Conservation (phyloP, 148 eudicot species). For the Tetragonia tetragonoides region DNA sequence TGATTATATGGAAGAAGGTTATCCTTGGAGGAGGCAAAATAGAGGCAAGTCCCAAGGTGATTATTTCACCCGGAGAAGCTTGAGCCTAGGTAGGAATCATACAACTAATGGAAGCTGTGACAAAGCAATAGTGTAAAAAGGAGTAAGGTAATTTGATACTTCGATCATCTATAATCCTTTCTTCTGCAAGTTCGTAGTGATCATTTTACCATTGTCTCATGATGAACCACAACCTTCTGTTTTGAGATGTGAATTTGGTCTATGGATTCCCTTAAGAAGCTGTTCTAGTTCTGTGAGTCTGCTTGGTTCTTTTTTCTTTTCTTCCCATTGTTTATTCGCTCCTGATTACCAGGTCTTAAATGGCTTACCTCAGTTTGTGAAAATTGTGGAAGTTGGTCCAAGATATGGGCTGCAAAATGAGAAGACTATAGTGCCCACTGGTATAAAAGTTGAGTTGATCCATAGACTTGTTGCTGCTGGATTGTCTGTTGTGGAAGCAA, state of each 20-base stretch:
- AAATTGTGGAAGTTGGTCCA: conserved; percentile 98
- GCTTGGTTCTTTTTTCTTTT: background rate
- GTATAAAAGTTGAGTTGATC: conserved; percentile 74
- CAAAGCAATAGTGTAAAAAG: conserved; percentile 34
- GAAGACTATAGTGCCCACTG: conserved; percentile 72
- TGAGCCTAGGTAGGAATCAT: conserved; percentile 50
- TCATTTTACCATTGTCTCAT: background rate
- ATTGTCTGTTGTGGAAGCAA: conserved; percentile 91
- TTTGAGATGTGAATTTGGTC: conserved; percentile 3
- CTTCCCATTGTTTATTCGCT: background rate
- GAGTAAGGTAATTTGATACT: conserved; percentile 46
- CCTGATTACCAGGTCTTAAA: conserved; percentile 46
- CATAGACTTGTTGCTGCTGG: conserved; percentile 79
- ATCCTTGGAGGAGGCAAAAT: conserved; percentile 41
- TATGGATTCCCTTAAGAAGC: background rate
- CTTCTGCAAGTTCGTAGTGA: background rate
- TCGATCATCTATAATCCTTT: background rate
- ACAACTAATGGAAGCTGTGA: conserved; percentile 40
- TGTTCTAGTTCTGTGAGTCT: background rate
- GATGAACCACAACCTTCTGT: background rate
- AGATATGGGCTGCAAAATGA: conserved; percentile 98
- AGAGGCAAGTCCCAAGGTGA: conserved; percentile 39
- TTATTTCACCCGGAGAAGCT: conserved; percentile 40
- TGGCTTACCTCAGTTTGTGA: conserved; percentile 64
- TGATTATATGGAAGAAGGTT: conserved; percentile 48